A percentile compares a stretch with the other conserved stretches of the same genome.
Conservation (phyloP, 2,329 filamentous ascomycete species). For the Aureobasidium pullulans region DNA sequence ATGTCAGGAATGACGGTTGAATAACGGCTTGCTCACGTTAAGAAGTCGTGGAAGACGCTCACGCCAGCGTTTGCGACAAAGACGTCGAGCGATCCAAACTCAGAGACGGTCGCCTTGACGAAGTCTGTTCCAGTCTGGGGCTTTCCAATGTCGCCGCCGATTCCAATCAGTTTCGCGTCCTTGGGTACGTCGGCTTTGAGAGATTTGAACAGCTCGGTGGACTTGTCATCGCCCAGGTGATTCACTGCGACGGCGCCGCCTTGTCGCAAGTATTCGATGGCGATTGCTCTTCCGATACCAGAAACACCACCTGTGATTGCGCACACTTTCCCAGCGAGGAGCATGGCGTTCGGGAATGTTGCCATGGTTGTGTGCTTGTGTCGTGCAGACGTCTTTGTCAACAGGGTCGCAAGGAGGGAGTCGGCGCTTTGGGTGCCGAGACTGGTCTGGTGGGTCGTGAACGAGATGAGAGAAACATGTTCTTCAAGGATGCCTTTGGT, state of each 20-base stretch:
- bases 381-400: no score
- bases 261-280: slow-evolving; percentile 64
- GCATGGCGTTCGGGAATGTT: not conserved
- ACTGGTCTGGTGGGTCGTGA: no score
- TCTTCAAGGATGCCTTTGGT: no score
- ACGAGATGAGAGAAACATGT: no score
- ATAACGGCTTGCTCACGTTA: slow-evolving; percentile 49
- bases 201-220: slow-evolving; percentile 34
- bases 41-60: slow-evolving; percentile 75
- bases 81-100: slow-evolving; percentile 76
- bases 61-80: slow-evolving; percentile 86
- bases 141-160: slow-evolving; percentile 66
- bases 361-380: not conserved
- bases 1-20: not conserved
- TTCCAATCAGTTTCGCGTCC: slow-evolving; percentile 46
- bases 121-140: slow-evolving; percentile 60
- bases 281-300: slow-evolving; percentile 75
- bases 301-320: slow-evolving; percentile 79
- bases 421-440: no score
- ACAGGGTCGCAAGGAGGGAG: no score
- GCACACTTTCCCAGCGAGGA: slow-evolving; percentile 59
- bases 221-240: slow-evolving; percentile 54
- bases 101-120: slow-evolving; percentile 60
- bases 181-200: slow-evolving; percentile 35
- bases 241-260: slow-evolving; percentile 71